phyloP scores from a whole-genome alignment of 116 monocot species.

The Iris pallida region DNA sequence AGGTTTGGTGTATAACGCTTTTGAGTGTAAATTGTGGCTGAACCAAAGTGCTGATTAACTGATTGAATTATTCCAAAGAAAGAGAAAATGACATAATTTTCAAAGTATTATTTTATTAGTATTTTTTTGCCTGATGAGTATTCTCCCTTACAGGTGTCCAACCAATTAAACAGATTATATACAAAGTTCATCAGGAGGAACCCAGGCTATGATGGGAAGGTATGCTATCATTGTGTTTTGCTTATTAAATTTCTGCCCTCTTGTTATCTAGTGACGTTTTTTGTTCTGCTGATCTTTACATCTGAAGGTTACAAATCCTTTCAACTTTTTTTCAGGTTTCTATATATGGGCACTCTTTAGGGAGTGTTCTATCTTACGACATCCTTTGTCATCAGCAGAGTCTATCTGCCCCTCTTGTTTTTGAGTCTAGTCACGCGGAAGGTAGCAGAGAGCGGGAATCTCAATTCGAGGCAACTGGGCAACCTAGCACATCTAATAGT shows the following conservation, averaged over 20 bases:
- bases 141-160: conserved; percentile 56
- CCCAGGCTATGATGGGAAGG: conserved; percentile 93
- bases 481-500: conserved; percentile 2
- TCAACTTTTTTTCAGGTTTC: conserved; percentile 63
- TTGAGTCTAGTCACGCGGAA: conserved; percentile 28
- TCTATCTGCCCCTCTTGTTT: conserved; percentile 24
- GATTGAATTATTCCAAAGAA: too few species aligned
- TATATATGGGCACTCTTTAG: conserved; percentile 95
- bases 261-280: neutral
- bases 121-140: neutral
- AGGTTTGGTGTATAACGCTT: too few species aligned
- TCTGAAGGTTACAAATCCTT: neutral
- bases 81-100: too few species aligned
- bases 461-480: conserved; percentile 8
- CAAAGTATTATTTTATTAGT: neutral
- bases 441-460: conserved; percentile 12
- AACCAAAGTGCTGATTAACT: too few species aligned
- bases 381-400: conserved; percentile 94
- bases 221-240: conserved; percentile 9
- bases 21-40: too few species aligned
- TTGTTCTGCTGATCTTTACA: neutral
- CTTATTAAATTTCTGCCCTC: neutral
- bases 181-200: conserved; percentile 88
- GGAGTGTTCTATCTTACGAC: conserved; percentile 97
- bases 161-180: conserved; percentile 85